Conservation (phyloP, 2,329 filamentous ascomycete species). For the Eurotiales sp. region DNA sequence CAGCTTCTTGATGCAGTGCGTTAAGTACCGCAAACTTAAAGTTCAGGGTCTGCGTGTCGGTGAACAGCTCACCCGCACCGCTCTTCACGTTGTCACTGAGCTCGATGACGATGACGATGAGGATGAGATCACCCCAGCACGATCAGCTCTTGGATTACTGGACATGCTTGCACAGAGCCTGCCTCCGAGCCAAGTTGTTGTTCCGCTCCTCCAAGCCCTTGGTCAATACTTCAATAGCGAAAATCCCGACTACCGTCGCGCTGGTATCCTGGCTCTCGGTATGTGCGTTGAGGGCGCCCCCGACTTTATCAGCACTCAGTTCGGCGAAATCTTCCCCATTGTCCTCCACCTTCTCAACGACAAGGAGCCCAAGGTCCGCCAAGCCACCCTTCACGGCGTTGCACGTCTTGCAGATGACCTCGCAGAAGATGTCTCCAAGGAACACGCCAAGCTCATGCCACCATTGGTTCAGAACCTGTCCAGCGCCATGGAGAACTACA, state of each 20-base stretch:
- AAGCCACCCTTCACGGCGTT: conserved; percentile 81
- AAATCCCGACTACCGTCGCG: conserved; percentile 77
- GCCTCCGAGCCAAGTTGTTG: conserved; percentile 88
- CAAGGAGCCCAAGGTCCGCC: conserved; percentile 75
- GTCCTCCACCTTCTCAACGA: conserved; percentile 81
- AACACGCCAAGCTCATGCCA: conserved; percentile 80
- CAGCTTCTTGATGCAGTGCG: conserved; percentile 87
- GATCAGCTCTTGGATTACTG: conserved; percentile 79
- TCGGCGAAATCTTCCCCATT: conserved; percentile 78
- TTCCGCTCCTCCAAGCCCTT: conserved; percentile 83
- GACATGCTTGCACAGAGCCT: conserved; percentile 85
- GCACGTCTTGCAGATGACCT: conserved; percentile 91
- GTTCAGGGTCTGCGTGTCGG: conserved; percentile 87
- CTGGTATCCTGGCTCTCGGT: conserved; percentile 85
- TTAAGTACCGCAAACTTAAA: conserved; percentile 91
- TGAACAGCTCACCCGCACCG: conserved; percentile 79
- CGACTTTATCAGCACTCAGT: conserved; percentile 93
- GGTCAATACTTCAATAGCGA: conserved; percentile 72
- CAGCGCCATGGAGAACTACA: conserved; percentile 66
- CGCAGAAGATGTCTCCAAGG: conserved; percentile 79
- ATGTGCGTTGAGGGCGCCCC: conserved; percentile 95
- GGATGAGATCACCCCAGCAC: conserved; percentile 79
- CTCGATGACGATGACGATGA: conserved; percentile 71
- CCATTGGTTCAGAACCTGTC: conserved; percentile 86
- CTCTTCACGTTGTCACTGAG: conserved; percentile 85